Evolutionary conservation across 495 filamentous ascomycete species (phyloP).

Genomic region (Penicillium paxilli): DNA sequence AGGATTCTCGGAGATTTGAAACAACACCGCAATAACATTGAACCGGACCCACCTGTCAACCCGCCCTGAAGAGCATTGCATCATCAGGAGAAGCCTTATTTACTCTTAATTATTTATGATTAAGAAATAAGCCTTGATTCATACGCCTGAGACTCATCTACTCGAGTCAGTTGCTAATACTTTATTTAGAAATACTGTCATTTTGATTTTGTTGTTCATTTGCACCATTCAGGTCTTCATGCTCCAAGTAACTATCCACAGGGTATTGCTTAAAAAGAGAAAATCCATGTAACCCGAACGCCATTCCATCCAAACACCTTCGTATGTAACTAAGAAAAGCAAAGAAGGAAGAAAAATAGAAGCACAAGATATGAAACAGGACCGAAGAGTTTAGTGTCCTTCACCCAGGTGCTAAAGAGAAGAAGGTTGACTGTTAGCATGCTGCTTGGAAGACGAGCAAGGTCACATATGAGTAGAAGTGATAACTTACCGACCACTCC

Average conservation of each 20-base stretch:
- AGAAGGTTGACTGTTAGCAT: constrained; percentile 12
- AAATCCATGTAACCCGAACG: constrained; percentile 18
- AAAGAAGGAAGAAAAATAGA: neutral
- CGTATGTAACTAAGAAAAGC: constrained; percentile 10
- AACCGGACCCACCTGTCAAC: constrained; percentile 21
- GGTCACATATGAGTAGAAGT: neutral
- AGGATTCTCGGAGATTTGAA: constrained; percentile 15
- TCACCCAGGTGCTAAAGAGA: constrained; percentile 55
- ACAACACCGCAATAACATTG: constrained; percentile 20
- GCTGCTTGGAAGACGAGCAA: neutral
- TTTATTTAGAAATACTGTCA: too few species aligned
- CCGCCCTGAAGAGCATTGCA: constrained; percentile 17
- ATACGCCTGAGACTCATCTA: too few species aligned
- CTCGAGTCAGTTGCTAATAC: too few species aligned
- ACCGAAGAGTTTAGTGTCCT: constrained; percentile 34
- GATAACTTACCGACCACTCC: constrained; percentile 90
- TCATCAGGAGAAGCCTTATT: constrained; percentile 10
- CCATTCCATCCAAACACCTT: constrained; percentile 20
- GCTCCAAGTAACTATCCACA: constrained; percentile 19
- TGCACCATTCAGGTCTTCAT: neutral
- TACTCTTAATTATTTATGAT: too few species aligned
- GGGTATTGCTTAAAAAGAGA: constrained; percentile 24
- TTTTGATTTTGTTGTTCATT: neutral
- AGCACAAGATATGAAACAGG: neutral
- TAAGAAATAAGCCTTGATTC: too few species aligned